These are phyloP conservation scores for Puccinellia tenuiflora DNA, from an alignment of 176 grass and related monocot genomes.

Conservation along the genomic window DNA sequence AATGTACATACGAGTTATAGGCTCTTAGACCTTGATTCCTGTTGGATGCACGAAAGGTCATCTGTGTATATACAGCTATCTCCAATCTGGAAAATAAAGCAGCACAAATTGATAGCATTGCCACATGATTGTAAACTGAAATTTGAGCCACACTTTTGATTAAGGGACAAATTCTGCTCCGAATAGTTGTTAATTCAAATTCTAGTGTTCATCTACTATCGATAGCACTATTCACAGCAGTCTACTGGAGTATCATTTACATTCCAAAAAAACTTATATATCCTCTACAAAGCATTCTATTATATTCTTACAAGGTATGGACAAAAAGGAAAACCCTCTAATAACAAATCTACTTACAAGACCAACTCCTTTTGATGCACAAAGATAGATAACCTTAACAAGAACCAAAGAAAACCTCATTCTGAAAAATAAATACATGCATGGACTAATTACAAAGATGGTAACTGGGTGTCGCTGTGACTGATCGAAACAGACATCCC, in stretches of 20 bases:
- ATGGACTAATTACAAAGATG: not conserved
- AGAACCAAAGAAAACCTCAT: not conserved
- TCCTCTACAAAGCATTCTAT: slow-evolving; percentile 11
- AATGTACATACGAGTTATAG: slow-evolving; percentile 3
- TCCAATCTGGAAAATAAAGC: not conserved
- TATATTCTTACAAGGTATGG: slow-evolving; percentile 6
- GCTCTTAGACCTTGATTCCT: not conserved
- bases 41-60: not conserved
- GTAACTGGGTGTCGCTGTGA: not conserved
- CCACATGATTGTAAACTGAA: not conserved
- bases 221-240: not conserved
- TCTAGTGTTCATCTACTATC: not conserved
- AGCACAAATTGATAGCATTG: not conserved
- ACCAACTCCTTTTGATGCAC: slow-evolving; percentile 21
- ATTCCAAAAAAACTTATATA: not conserved
- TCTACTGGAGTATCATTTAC: not conserved
- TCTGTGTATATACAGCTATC: not conserved
- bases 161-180: not conserved
- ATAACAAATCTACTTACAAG: not conserved
- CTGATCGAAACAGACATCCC: not conserved
- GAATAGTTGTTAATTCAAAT: not conserved
- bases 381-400: not conserved
- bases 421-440: not conserved
- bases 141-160: not conserved
- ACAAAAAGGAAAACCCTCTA: not conserved